A percentile compares a stretch with the other conserved stretches of the same genome.
phyloP scores from a whole-genome alignment of 768 basidiomycete genomes.

The Boletus tylopilopsis region DNA sequence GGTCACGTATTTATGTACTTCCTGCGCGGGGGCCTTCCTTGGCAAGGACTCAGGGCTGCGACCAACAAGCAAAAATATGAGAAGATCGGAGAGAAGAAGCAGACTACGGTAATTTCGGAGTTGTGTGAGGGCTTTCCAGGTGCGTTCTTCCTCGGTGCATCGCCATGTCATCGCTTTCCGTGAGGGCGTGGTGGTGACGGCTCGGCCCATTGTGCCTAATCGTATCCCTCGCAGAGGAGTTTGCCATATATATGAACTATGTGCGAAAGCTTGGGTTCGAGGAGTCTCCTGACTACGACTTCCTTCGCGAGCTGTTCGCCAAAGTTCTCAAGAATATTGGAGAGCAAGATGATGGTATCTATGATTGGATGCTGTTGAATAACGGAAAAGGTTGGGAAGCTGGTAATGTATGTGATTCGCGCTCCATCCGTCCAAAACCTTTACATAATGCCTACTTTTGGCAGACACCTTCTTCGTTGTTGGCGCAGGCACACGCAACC shows the following conservation, averaged over 20 bases:
- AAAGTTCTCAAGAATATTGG: constrained; percentile 87
- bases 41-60: constrained; percentile 96
- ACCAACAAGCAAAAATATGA: constrained; percentile 99
- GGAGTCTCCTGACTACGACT: constrained; percentile 97
- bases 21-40: constrained; percentile 90
- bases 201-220: neutral
- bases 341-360: constrained; percentile 88
- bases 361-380: constrained; percentile 96
- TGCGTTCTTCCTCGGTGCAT: constrained; percentile 23
- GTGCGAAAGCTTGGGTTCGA: constrained; percentile 98
- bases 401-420: constrained; percentile 55
- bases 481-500: constrained; percentile 52
- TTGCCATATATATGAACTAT: constrained; percentile 98
- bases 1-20: constrained; percentile 99
- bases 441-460: constrained; percentile 5
- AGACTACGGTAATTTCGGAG: constrained; percentile 86
- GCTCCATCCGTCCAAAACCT: neutral
- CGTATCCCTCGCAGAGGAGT: constrained; percentile 60
- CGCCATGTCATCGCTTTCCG: neutral
- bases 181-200: neutral
- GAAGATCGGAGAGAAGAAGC: constrained; percentile 99
- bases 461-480: constrained; percentile 42
- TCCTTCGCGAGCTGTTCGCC: constrained; percentile 88
- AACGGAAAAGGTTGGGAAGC: constrained; percentile 96
- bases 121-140: constrained; percentile 97